Evolutionary conservation across 495 filamentous ascomycete species (phyloP).

Genomic region (Aspergillus diversus): DNA sequence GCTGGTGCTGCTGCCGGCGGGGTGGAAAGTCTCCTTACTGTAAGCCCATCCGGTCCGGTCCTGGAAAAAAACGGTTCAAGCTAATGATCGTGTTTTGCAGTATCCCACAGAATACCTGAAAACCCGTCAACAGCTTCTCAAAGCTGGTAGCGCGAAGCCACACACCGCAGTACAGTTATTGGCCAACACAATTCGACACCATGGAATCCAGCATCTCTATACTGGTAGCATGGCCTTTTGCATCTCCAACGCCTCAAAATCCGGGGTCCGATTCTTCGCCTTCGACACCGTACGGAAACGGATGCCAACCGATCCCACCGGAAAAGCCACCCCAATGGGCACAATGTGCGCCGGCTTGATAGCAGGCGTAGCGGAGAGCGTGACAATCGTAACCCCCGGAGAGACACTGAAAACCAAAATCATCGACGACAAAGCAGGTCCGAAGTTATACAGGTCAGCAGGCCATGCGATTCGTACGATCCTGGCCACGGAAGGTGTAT

Average conservation of each 20-base stretch:
- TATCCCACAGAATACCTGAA: slow-evolving; percentile 31
- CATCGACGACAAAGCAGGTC: slow-evolving; percentile 33
- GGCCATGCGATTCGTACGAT: slow-evolving; percentile 24
- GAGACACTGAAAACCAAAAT: slow-evolving; percentile 39
- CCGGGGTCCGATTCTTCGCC: slow-evolving; percentile 27
- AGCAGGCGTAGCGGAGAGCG: slow-evolving; percentile 32
- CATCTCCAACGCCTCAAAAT: slow-evolving; percentile 29
- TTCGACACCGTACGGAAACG: slow-evolving; percentile 24
- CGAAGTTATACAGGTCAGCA: slow-evolving; percentile 24
- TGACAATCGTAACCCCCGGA: slow-evolving; percentile 33
- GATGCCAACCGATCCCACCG: slow-evolving; percentile 20
- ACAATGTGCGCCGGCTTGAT: slow-evolving; percentile 31
- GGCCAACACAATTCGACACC: slow-evolving; percentile 17
- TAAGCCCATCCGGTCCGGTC: slow-evolving; percentile 5
- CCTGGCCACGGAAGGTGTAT: slow-evolving; percentile 23
- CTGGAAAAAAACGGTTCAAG: background rate
- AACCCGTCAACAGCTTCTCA: slow-evolving; percentile 27
- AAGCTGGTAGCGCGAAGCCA: background rate
- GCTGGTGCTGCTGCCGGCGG: slow-evolving; percentile 28
- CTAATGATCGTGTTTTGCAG: background rate
- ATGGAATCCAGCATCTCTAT: slow-evolving; percentile 25
- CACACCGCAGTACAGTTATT: slow-evolving; percentile 13
- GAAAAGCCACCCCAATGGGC: slow-evolving; percentile 18
- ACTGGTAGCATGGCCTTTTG: slow-evolving; percentile 29
- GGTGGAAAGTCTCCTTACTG: slow-evolving; percentile 25